Base-by-base conservation (phyloP, 1,284 basidiomycete species). In the Sparassis latifolia region DNA sequence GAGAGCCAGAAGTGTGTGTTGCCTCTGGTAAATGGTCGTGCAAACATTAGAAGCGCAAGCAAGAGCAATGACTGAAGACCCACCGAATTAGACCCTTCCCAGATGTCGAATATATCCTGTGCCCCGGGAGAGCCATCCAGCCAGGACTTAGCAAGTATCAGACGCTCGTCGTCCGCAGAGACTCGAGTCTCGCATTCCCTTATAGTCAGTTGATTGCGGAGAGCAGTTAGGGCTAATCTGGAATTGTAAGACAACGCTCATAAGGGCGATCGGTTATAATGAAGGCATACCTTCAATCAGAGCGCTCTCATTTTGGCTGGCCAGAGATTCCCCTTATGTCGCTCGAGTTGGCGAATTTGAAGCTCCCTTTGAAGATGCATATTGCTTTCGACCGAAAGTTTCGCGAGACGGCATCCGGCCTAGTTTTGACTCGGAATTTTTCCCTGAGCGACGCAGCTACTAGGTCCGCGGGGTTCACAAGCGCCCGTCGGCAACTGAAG, bases 81-180 rank as follows among this genome's bases (percentile, higher is more conserved):
- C 47, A 86, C 86, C 45, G 76, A 69, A 44, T 68, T 74, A 1
- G 69, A 52, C 10, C 57, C 64, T 50, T 83, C 80, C 82, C 85
- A 88, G 10, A 83, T 57, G 29, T 67, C 62, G 58, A 91, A 86
- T 2, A 89, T 44, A 51, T 86, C 80, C 41, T 75, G 68, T 35
- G 78, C 81, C 2, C 75, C 79, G 0, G 79, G 72, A 29, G 73
- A 74, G 4, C 60, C 63, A 33, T 78, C 76, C 51, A 90, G 62
- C 84, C 84, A 91, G 47, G 71, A 64, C 53, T 79, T 78, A 0
- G 73, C 76, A 2, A 89, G 69, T 2, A 73, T 48, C 9, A 90
- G 62, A 33, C 86, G 73, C 30, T 72, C 69, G 62, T 90, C 88
- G 31, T 79, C 70, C 0, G 78, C 69, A 5, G 74, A 58, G 10